phyloP scores from a whole-genome alignment of 768 basidiomycete species.

The Panaeolus cyanescens region DNA sequence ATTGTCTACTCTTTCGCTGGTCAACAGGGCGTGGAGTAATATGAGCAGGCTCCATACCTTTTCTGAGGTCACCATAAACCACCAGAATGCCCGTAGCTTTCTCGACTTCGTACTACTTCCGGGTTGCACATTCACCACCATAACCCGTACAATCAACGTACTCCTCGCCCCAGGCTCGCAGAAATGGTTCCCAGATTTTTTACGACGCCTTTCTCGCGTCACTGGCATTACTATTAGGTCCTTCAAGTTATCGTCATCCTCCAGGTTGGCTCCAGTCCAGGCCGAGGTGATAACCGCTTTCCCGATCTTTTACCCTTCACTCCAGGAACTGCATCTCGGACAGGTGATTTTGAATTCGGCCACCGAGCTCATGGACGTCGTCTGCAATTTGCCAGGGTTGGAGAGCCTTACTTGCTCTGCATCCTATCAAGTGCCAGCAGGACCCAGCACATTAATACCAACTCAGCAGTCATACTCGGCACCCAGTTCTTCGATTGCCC shows the following conservation, averaged over 20 bases:
- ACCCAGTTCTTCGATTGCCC: background rate
- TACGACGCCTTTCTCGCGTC: slow-evolving; percentile 11
- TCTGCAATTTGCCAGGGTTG: slow-evolving; percentile 14
- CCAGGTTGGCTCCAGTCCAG: slow-evolving; percentile 14
- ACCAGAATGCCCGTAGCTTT: slow-evolving; percentile 18
- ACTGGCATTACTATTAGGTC: slow-evolving; percentile 9
- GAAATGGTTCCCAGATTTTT: slow-evolving; percentile 21
- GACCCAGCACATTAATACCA: background rate
- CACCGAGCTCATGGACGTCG: slow-evolving; percentile 10
- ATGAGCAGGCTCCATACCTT: slow-evolving; percentile 27
- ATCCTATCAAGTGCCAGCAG: slow-evolving; percentile 7
- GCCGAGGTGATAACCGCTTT: slow-evolving; percentile 13
- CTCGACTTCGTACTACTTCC: slow-evolving; percentile 14
- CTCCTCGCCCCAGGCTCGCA: slow-evolving; percentile 18
- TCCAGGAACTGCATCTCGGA: slow-evolving; percentile 12
- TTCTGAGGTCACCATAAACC: slow-evolving; percentile 10
- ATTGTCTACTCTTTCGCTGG: slow-evolving; percentile 25
- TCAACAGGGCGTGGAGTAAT: slow-evolving; percentile 24
- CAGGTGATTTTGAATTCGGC: slow-evolving; percentile 15
- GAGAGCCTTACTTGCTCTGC: slow-evolving; percentile 16
- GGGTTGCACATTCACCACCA: slow-evolving; percentile 16
- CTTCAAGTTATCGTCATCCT: slow-evolving; percentile 13
- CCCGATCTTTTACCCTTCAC: slow-evolving; percentile 2
- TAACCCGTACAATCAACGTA: slow-evolving; percentile 11
- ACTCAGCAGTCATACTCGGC: background rate